Base-by-base conservation (phyloP, 2,329 filamentous ascomycete species). In the Didymosphaeria variabile region DNA sequence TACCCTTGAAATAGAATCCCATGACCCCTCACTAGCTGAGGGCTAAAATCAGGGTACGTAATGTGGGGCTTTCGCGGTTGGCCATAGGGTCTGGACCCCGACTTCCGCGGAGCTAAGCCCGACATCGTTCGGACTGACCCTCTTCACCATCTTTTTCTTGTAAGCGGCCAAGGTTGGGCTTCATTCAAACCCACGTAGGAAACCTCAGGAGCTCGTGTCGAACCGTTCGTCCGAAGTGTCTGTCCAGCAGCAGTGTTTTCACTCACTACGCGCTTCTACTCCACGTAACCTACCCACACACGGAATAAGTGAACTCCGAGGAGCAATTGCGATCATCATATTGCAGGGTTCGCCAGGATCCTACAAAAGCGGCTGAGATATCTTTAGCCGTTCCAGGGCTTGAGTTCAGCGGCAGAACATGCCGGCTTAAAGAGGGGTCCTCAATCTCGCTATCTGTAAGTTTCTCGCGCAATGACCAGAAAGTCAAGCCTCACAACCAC, bases 1-100 rank as follows among this genome's bases (percentile, higher is more conserved):
- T 54, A 23, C n/a, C 49, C 49, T 23, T n/a, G 19, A 23, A 52
- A 13, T 19, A 12, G n/a, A 52, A 26, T 7, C 31, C 19, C 49
- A 52, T 17, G 36, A 53, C 49, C 36, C 51, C 51, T 54, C 51
- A 26, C 15, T 54, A 54, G 32, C 50, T n/a, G 8, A 52, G 34
- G 51, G 15, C 7, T 5, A 44, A 19, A 42, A 19, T n/a, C 23
- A 10, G 21, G 36, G 36, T 13, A 44, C 36, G 36, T 31, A 44
- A 54, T 44, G 51, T 54, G 51, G 51, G 51, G 51, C 21, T 15
- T 12, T 44, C 21, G 19, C 19, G 19, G 29, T 9, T 36, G 7
- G n/a, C 19, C 45, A 13, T 23, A 12, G 5, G 29, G 26, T 26
- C 17, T 19, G 34, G 12, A 7, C 50, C n/a, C 42, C n/a, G n/a